Base-by-base conservation (phyloP, 2,329 filamentous ascomycete species). In the Knufia fluminis region DNA sequence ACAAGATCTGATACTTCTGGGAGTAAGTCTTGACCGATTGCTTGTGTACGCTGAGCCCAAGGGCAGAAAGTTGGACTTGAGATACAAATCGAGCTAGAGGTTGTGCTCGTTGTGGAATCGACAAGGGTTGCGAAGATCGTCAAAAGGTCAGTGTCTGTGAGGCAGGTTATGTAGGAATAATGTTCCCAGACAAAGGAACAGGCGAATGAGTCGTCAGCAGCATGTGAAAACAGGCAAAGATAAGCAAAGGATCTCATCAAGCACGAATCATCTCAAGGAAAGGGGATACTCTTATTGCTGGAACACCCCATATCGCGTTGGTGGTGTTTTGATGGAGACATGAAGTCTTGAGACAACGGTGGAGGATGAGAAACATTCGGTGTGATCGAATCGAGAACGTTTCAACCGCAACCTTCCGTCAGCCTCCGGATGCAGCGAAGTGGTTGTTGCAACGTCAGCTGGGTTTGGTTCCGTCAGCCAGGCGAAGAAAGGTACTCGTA, bases 341-440 rank as follows among this genome's bases (percentile, higher is more conserved):
- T 43, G 40, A 8, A n/a, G n/a, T n/a, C n/a, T 43, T 26, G 22
- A 43, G 40, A 43, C 40, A 26, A 43, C n/a, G 8, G 40, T 46
- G 32, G 42, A 16, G 19, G 32, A 35, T 35, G 28, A 35, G 31
- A 23, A 22, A 23, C 31, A 22, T 38, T 36, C 28, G 43, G 31
- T 38, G 43, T 36, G 8, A 46, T 17, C 42, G 42, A 24, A 28
- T 46, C 28, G 31, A 36, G 31, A 46, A 19, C 3, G 26, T 20
- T 12, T 33, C 22, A 22, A 22, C 19, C 16, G 42, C 16, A 33
- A 12, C 28, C 42, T 45, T 32, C 16, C 26, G 24, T 26, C 17
- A 45, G 42, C 42, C n/a, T 45, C 26, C 42, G 28, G 26, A 3
- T 3, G n/a, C 42, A 33, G 9, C 22, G 9, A 24, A 42, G 7